A percentile compares a stretch with the other conserved stretches of the same genome.
phyloP scores from a whole-genome alignment of 768 basidiomycete species.

The Rubroboletus satanas region DNA sequence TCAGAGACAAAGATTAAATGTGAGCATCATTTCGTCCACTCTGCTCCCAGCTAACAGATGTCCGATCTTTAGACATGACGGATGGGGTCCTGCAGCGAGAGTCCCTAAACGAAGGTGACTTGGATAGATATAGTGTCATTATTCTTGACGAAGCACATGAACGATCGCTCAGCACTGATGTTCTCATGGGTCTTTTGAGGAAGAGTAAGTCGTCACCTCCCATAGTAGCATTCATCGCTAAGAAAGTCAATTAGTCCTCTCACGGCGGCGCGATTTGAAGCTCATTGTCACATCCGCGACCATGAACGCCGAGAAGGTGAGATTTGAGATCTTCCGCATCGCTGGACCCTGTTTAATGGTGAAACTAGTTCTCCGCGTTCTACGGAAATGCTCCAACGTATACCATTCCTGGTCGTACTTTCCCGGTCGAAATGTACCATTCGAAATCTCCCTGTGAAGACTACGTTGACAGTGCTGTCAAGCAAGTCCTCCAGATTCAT shows the following conservation, averaged over 20 bases:
- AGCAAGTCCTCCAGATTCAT: constrained; percentile 96
- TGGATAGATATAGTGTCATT: constrained; percentile 94
- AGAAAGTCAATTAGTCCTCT: constrained; percentile 53
- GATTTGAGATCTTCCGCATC: neutral
- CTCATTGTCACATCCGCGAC: constrained; percentile 98
- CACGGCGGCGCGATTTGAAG: constrained; percentile 87
- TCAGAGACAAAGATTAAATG: constrained; percentile 96
- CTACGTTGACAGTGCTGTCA: constrained; percentile 97
- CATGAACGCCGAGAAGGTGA: constrained; percentile 98
- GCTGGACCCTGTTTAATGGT: neutral
- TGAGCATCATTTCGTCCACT: constrained; percentile 35
- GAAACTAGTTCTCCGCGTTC: constrained; percentile 84
- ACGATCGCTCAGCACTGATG: constrained; percentile 94
- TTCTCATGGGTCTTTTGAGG: constrained; percentile 91
- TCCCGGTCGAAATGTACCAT: constrained; percentile 96
- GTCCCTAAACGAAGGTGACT: constrained; percentile 96
- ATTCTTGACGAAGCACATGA: constrained; percentile 99
- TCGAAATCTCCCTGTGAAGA: constrained; percentile 98
- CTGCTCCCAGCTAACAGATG: neutral
- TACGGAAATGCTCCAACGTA: constrained; percentile 94
- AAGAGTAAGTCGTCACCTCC: constrained; percentile 64
- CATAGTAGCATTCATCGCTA: neutral
- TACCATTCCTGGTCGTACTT: constrained; percentile 92
- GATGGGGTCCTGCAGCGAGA: constrained; percentile 98
- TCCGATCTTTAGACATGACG: constrained; percentile 76